Evolutionary conservation across 2,329 filamentous ascomycete genomes (phyloP).

Genomic region (Sordariomycetes sp.): DNA sequence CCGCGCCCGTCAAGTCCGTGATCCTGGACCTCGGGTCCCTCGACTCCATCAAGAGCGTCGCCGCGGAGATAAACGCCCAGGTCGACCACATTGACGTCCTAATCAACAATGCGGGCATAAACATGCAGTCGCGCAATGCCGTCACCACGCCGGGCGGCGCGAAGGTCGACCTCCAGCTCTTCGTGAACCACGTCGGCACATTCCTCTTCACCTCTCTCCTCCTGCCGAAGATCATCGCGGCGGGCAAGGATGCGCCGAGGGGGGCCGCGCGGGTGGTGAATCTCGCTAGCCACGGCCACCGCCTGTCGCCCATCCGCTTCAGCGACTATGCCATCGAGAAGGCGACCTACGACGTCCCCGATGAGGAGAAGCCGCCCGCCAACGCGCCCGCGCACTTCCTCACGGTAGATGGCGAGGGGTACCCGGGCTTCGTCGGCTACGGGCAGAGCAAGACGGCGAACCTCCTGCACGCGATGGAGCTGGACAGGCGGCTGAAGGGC

Average conservation of each 20-base stretch:
- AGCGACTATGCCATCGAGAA: conserved; percentile 18
- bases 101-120: conserved; percentile 33
- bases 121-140: conserved; percentile 19
- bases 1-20: conserved; percentile 4
- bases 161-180: conserved; percentile 31
- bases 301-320: conserved; percentile 18
- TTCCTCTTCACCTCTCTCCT: conserved; percentile 34
- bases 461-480: conserved; percentile 12
- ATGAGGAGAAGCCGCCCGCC: neutral
- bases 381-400: neutral
- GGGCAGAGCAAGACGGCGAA: conserved; percentile 19
- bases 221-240: conserved; percentile 12
- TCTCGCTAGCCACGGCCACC: conserved; percentile 22
- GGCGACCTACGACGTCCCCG: conserved; percentile 8
- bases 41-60: conserved; percentile 22
- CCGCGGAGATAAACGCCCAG: conserved; percentile 17
- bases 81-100: conserved; percentile 23
- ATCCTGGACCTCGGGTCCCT: conserved; percentile 25
- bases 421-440: conserved; percentile 12
- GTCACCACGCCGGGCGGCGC: conserved; percentile 5
- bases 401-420: conserved; percentile 9
- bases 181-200: conserved; percentile 32
- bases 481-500: conserved; percentile 6
- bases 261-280: conserved; percentile 24
- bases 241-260: neutral